Evolutionary conservation across 176 grass and related monocot genomes (phyloP).

Genomic region (Otatea glauca): DNA sequence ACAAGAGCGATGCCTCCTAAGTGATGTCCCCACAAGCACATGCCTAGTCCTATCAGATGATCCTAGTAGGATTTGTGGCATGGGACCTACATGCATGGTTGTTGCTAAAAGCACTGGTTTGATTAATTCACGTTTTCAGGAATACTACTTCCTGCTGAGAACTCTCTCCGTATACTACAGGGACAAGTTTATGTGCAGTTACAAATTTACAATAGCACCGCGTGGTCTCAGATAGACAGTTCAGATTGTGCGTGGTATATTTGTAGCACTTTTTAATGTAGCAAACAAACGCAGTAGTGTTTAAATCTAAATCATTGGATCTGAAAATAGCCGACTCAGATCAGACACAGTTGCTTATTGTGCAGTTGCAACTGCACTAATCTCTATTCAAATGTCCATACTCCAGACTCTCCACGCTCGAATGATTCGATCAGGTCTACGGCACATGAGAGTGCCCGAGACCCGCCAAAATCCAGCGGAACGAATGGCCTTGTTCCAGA

Average conservation of each 20-base stretch:
- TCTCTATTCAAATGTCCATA: too few relatives aligned
- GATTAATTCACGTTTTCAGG: background rate
- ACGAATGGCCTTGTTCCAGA: constrained; percentile 15
- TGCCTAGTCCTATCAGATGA: constrained; percentile 13
- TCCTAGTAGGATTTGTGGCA: constrained; percentile 18
- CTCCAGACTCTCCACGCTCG: background rate
- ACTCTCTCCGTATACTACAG: background rate
- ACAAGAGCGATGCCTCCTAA: constrained; percentile 22
- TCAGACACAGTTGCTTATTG: too few relatives aligned
- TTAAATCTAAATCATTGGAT: too few relatives aligned
- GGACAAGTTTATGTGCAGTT: too few relatives aligned
- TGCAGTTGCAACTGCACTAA: too few relatives aligned
- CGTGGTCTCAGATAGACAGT: too few relatives aligned
- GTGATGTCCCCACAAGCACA: constrained; percentile 1
- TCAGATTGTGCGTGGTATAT: too few relatives aligned
- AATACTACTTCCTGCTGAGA: background rate
- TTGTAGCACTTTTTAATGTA: too few relatives aligned
- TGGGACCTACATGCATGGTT: background rate
- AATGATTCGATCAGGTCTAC: constrained; percentile 14
- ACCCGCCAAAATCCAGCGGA: constrained; percentile 23
- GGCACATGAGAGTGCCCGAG: constrained; percentile 31
- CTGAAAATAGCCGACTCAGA: too few relatives aligned
- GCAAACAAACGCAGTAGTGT: too few relatives aligned
- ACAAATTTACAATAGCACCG: too few relatives aligned
- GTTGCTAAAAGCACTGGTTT: background rate